Conservation (phyloP, 1,139 yeast species). For the Suhomyces kunorum region DNA sequence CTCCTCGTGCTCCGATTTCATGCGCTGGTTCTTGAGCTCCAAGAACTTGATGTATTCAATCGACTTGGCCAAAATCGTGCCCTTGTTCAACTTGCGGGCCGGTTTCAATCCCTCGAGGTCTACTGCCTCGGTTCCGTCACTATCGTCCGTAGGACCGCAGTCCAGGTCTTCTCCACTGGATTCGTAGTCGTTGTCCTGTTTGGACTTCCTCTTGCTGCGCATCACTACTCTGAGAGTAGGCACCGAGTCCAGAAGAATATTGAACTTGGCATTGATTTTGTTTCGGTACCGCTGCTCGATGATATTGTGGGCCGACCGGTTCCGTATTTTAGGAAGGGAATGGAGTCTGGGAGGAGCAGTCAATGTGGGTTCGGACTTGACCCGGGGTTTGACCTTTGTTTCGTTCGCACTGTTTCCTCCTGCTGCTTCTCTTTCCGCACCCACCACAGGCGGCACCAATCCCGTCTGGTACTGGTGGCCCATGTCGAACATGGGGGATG, state of each 20-base stretch:
- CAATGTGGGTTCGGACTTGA: conserved; percentile 10
- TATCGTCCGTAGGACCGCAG: conserved; percentile 14
- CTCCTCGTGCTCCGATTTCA: conserved; percentile 37
- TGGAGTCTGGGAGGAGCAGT: conserved; percentile 3
- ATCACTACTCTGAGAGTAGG: conserved; percentile 42
- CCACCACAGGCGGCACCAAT: conserved; percentile 1
- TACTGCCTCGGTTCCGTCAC: conserved; percentile 18
- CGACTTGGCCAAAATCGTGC: conserved; percentile 46
- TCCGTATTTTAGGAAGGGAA: conserved; percentile 14
- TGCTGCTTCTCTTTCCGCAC: too few species aligned
- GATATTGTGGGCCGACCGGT: conserved; percentile 44
- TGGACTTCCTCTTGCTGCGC: conserved; percentile 20
- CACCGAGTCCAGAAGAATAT: conserved; percentile 42
- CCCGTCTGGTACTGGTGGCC: conserved; percentile 2
- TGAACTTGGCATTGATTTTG: conserved; percentile 47
- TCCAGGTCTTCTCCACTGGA: conserved; percentile 18
- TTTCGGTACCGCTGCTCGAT: conserved; percentile 50
- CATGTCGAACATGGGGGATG: conserved; percentile 7
- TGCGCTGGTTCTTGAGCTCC: conserved; percentile 39
- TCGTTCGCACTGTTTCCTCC: neutral
- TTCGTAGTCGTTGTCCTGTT: conserved; percentile 18
- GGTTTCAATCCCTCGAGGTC: conserved; percentile 49
- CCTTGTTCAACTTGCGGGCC: conserved; percentile 47
- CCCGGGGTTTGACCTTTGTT: conserved; percentile 5
- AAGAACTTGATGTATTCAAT: conserved; percentile 48